Percentiles rank a stretch among this genome's conserved stretches.
Conservation (phyloP, 2,329 filamentous ascomycete genomes). For the Aureobasidium sp. region DNA sequence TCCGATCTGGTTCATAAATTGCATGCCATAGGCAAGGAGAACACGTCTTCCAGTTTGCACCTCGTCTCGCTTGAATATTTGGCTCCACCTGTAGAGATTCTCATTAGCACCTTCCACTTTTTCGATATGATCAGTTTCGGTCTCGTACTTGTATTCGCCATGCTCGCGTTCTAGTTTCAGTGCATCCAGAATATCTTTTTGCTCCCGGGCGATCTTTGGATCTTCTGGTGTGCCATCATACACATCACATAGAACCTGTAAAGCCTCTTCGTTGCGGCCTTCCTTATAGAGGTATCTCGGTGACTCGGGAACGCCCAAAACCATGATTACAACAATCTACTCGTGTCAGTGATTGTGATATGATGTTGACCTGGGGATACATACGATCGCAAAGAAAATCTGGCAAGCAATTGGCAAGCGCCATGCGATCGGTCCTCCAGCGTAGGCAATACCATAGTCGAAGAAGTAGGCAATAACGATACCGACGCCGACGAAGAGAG, state of each 20-base stretch:
- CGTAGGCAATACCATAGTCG: conserved; percentile 32
- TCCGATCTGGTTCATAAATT: conserved; percentile 34
- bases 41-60: conserved; percentile 35
- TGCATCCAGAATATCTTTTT: conserved; percentile 30
- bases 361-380: background rate
- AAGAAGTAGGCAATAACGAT: conserved; percentile 29
- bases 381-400: conserved; percentile 32
- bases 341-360: background rate
- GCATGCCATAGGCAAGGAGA: conserved; percentile 32
- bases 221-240: conserved; percentile 24
- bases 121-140: fast-evolving
- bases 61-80: conserved; percentile 32
- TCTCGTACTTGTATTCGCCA: conserved; percentile 27
- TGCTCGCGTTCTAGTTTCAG: conserved; percentile 30
- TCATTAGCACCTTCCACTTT: background rate
- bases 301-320: conserved; percentile 31
- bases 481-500: conserved; percentile 29
- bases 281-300: conserved; percentile 33
- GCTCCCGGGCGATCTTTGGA: conserved; percentile 24
- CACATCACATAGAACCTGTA: conserved; percentile 28
- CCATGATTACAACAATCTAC: conserved; percentile 33
- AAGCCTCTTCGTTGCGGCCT: conserved; percentile 25
- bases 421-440: conserved; percentile 38
- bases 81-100: conserved; percentile 22
- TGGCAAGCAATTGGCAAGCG: conserved; percentile 41